Evolutionary conservation across 768 basidiomycete species (phyloP).

Genomic region (Rhodotorula babjevae): DNA sequence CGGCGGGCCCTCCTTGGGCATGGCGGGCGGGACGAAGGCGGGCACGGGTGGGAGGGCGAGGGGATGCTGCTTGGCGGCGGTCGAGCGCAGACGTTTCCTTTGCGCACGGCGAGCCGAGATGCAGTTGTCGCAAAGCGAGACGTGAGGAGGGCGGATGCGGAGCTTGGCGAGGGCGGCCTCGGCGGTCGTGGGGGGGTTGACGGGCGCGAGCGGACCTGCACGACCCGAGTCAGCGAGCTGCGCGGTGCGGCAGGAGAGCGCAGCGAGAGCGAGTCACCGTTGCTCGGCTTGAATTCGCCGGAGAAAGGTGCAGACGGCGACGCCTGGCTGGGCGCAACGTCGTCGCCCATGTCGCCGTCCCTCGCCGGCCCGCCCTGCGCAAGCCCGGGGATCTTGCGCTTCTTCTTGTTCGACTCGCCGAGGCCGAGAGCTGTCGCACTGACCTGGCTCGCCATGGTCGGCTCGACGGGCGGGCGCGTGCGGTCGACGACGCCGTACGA

Average conservation of each 20-base stretch:
- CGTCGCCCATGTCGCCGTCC: not conserved
- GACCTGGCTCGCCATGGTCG: slow-evolving; percentile 4
- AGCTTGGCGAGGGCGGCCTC: slow-evolving; percentile 39
- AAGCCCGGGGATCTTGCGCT: slow-evolving; percentile 39
- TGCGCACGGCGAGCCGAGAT: slow-evolving; percentile 10
- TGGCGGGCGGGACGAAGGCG: slow-evolving; percentile 26
- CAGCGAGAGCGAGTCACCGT: slow-evolving; percentile 7
- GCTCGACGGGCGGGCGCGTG: slow-evolving; percentile 27
- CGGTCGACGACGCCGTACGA: slow-evolving; percentile 31
- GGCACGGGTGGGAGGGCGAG: slow-evolving; percentile 21
- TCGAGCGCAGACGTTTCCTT: slow-evolving; percentile 8
- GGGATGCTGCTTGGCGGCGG: slow-evolving; percentile 13
- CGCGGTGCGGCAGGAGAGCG: not conserved
- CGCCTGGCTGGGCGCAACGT: not conserved
- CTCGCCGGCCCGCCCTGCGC: not conserved
- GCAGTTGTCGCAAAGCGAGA: slow-evolving; percentile 22
- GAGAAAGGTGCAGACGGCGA: not conserved
- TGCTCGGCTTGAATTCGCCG: not conserved
- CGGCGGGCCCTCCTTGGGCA: slow-evolving; percentile 26
- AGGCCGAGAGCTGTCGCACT: slow-evolving; percentile 9
- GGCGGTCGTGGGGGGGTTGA: slow-evolving; percentile 33
- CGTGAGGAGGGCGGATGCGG: slow-evolving; percentile 31
- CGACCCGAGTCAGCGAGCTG: not conserved
- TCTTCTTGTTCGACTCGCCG: slow-evolving; percentile 40
- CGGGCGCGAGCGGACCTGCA: slow-evolving; percentile 18